phyloP scores from a whole-genome alignment of 2,329 filamentous ascomycete species.

The Pseudocercospora fuligena region DNA sequence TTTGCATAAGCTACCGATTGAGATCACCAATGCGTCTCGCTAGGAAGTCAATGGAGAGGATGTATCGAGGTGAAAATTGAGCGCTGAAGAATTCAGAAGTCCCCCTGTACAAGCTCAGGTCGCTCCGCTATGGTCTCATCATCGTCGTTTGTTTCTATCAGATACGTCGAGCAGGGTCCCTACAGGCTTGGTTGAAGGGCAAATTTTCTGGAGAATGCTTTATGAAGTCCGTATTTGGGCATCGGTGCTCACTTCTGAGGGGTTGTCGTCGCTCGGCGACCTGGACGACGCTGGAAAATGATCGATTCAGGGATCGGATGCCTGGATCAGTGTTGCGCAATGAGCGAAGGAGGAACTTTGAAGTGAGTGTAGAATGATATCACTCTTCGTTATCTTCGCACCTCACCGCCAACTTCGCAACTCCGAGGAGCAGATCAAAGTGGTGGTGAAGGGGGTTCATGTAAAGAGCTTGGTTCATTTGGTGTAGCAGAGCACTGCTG shows the following conservation, averaged over 20 bases:
- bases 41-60: neutral
- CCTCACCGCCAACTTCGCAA: neutral
- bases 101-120: neutral
- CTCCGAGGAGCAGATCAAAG: neutral
- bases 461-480: neutral
- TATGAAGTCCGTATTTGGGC: neutral
- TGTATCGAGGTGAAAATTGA: neutral
- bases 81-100: neutral
- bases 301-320: neutral
- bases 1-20: no score
- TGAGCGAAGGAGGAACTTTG: neutral
- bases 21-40: no score
- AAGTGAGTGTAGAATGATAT: no score
- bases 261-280: neutral
- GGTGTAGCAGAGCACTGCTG: neutral
- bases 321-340: neutral
- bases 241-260: neutral
- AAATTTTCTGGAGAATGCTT: neutral
- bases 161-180: neutral
- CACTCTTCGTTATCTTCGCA: no score
- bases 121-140: neutral
- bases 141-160: neutral
- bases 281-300: neutral
- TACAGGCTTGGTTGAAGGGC: neutral
- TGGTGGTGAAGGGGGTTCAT: neutral